Conservation (phyloP, 176 grass and related monocot genomes). For the Rhynchospora tenuis region DNA sequence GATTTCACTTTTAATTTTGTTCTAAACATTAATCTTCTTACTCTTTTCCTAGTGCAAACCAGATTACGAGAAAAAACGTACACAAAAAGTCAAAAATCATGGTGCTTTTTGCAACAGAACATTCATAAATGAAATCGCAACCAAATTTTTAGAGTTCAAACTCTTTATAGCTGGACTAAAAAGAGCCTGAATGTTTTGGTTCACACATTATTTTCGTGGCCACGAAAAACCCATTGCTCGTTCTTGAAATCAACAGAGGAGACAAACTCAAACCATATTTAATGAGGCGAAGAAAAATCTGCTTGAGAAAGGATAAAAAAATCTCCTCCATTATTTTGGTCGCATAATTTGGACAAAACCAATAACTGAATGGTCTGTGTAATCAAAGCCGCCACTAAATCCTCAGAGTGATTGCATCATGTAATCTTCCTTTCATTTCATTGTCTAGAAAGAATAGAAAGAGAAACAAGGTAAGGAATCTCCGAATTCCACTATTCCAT, state of each 20-base stretch:
- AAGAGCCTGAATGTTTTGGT: not conserved
- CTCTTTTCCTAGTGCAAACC: not conserved
- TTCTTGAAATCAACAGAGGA: not conserved
- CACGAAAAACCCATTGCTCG: not conserved
- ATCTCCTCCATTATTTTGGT: not conserved
- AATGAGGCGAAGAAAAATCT: not conserved
- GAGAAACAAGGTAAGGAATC: not conserved
- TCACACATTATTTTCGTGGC: constrained; percentile 5
- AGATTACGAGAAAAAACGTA: not conserved
- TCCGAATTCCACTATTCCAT: no score
- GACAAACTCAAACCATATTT: not conserved
- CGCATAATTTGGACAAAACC: not conserved
- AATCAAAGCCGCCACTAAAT: not conserved
- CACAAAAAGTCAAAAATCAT: not conserved
- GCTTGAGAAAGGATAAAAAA: not conserved
- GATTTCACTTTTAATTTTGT: not conserved
- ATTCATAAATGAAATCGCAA: not conserved
- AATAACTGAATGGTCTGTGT: not conserved
- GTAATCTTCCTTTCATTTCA: not conserved
- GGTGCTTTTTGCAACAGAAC: not conserved
- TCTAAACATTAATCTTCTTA: not conserved
- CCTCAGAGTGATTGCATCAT: not conserved
- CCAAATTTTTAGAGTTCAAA: not conserved
- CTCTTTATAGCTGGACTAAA: not conserved
- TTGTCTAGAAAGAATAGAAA: not conserved